These are phyloP conservation scores for Prosopis cineraria DNA, from an alignment of 306 rosid genomes.

Conservation along the genomic window DNA sequence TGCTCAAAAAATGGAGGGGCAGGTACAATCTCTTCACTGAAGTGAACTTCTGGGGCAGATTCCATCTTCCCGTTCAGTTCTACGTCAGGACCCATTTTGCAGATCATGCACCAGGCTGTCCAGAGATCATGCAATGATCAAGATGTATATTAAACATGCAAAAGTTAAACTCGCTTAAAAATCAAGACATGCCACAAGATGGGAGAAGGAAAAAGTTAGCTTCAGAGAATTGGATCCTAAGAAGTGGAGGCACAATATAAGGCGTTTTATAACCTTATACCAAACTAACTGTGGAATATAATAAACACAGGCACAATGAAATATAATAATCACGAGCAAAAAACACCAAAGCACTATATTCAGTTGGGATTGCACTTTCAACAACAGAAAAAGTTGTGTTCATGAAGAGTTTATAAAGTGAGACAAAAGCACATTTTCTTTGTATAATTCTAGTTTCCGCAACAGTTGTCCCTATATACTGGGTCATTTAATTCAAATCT, in stretches of 20 bases:
- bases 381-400: not conserved
- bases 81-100: constrained; percentile 58
- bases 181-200: not conserved
- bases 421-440: not conserved
- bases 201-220: not conserved
- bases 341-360: not conserved
- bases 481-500: not conserved
- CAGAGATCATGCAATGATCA: constrained; percentile 21
- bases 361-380: not conserved
- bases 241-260: not conserved
- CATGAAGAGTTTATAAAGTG: not conserved
- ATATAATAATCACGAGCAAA: not conserved
- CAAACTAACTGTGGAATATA: not conserved
- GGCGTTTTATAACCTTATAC: not conserved
- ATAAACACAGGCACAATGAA: not conserved
- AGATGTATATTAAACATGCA: not conserved
- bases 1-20: constrained; percentile 26
- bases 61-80: constrained; percentile 45
- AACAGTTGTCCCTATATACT: not conserved
- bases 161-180: constrained; percentile 18
- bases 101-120: constrained; percentile 36
- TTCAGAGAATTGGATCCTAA: not conserved
- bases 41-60: constrained; percentile 39
- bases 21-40: constrained; percentile 43
- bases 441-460: not conserved